Conservation (phyloP, 2,329 filamentous ascomycete genomes). For the Westerdykella sp. region DNA sequence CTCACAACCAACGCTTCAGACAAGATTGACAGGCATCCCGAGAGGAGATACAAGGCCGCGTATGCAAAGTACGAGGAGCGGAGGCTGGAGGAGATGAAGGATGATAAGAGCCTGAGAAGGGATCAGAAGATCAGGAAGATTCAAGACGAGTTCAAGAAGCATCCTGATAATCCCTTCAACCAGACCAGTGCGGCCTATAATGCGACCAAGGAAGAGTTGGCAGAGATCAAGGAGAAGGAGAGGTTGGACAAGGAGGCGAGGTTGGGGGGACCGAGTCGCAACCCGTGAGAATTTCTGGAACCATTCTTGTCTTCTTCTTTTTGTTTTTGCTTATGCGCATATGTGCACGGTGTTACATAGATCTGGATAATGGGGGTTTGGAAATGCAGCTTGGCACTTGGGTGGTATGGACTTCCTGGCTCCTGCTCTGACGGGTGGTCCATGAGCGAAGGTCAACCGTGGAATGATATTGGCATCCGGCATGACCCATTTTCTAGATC, state of each 20-base stretch:
- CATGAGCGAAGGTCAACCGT: no score
- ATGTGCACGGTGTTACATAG: no score
- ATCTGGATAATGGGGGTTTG: no score
- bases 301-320: no score
- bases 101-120: slow-evolving; percentile 71
- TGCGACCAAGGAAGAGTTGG: slow-evolving; percentile 69
- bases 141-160: slow-evolving; percentile 89
- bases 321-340: no score
- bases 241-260: slow-evolving; percentile 68
- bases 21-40: slow-evolving; percentile 83
- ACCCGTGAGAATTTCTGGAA: no score
- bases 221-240: slow-evolving; percentile 59
- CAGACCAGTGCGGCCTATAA: slow-evolving; percentile 73
- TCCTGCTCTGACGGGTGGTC: no score
- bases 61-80: slow-evolving; percentile 77
- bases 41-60: slow-evolving; percentile 80
- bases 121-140: slow-evolving; percentile 82
- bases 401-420: no score
- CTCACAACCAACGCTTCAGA: slow-evolving; percentile 55
- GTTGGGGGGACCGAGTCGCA: slow-evolving; percentile 37
- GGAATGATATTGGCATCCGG: no score
- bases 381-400: no score
- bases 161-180: slow-evolving; percentile 92
- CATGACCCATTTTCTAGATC: no score
- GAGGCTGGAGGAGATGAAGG: slow-evolving; percentile 75